Evolutionary conservation across 2,329 filamentous ascomycete genomes (phyloP).

Genomic region (Xenoacremonium recifei): DNA sequence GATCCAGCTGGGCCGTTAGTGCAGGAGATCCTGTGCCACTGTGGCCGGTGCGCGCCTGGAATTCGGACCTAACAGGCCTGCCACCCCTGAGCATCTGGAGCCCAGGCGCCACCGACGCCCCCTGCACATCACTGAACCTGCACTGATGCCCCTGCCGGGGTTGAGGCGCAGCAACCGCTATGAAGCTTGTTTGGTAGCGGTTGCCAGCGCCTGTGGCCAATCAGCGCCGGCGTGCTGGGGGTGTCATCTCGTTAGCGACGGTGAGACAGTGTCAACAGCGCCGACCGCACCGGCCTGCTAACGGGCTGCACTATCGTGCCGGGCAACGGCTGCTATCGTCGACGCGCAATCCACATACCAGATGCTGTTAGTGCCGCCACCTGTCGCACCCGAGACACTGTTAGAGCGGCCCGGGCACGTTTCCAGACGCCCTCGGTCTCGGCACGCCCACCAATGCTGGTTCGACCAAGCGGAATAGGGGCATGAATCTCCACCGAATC

Average conservation of each 20-base stretch:
- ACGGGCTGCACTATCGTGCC: too few species aligned
- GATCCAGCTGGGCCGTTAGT: neutral
- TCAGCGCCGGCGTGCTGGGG: slow-evolving; percentile 11
- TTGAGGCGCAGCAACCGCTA: slow-evolving; percentile 22
- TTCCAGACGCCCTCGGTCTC: slow-evolving; percentile 15
- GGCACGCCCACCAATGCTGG: slow-evolving; percentile 5
- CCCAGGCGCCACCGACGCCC: neutral
- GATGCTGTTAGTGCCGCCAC: neutral
- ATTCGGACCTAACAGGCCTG: too few species aligned
- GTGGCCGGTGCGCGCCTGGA: too few species aligned
- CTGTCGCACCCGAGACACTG: neutral
- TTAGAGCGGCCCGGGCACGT: neutral
- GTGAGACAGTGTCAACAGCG: slow-evolving; percentile 20
- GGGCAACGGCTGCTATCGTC: too few species aligned
- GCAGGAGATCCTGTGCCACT: neutral
- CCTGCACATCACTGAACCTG: too few species aligned
- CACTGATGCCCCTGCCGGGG: slow-evolving; percentile 5
- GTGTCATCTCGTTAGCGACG: slow-evolving; percentile 25
- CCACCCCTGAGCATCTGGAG: too few species aligned
- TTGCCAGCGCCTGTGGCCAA: slow-evolving; percentile 17
- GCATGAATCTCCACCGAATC: slow-evolving; percentile 27
- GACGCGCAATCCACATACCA: too few species aligned
- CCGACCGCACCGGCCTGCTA: too few species aligned
- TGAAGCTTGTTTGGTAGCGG: slow-evolving; percentile 24
- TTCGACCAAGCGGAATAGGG: slow-evolving; percentile 19